A percentile compares a stretch with the other conserved stretches of the same genome.
Conservation (phyloP, 106 monocot species). For the Chionographis japonica region DNA sequence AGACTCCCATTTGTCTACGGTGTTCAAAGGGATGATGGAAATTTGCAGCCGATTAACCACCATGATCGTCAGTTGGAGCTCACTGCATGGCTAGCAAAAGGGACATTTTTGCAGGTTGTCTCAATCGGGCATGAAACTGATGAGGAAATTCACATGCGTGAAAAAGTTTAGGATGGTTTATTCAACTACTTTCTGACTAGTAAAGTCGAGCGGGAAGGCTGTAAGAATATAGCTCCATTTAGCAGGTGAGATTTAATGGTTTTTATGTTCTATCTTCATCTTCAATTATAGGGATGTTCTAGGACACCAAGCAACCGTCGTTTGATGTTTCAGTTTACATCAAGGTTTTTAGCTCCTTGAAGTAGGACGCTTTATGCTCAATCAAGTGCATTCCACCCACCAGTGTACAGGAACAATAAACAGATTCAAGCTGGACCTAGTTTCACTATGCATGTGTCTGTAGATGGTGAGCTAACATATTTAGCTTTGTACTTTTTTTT, state of each 20-base stretch:
- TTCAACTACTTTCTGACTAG: neutral
- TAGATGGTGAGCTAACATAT: too few relatives aligned
- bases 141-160: constrained; percentile 12
- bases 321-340: too few relatives aligned
- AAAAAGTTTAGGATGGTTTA: constrained; percentile 2
- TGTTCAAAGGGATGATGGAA: constrained; percentile 47
- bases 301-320: too few relatives aligned
- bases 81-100: constrained; percentile 87
- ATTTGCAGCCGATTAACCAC: constrained; percentile 54
- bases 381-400: too few relatives aligned
- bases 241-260: too few relatives aligned
- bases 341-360: too few relatives aligned
- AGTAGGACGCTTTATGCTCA: too few relatives aligned
- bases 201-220: neutral
- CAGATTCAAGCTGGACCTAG: too few relatives aligned
- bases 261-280: neutral
- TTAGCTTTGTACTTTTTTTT: too few relatives aligned
- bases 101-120: constrained; percentile 73
- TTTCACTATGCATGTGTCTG: too few relatives aligned
- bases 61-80: constrained; percentile 62
- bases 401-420: too few relatives aligned
- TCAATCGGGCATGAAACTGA: constrained; percentile 41
- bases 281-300: neutral
- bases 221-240: neutral
- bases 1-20: constrained; percentile 94